Conservation (phyloP, 371 early-diverging fungal species). For the Dentiscutata heterogama region DNA sequence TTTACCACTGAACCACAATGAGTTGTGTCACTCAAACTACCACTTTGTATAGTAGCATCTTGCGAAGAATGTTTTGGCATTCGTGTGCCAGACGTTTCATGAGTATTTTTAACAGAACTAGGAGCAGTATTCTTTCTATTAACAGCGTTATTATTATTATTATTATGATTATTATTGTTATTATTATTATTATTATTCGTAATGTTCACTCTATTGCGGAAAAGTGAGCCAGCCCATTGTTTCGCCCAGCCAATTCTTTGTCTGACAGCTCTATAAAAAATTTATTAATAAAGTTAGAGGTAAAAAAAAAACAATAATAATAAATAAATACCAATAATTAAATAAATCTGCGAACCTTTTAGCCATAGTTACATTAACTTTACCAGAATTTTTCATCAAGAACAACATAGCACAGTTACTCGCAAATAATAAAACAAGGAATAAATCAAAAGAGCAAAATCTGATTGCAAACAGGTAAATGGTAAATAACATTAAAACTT, state of each 20-base stretch:
- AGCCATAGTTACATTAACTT: slow-evolving; percentile 63
- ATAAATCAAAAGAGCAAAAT: slow-evolving; percentile 61
- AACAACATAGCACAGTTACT: slow-evolving; percentile 60
- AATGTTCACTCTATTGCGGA: slow-evolving; percentile 36
- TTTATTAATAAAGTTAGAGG: not conserved
- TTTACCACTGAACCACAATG: slow-evolving; percentile 22
- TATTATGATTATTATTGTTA: slow-evolving; percentile 42
- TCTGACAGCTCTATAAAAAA: slow-evolving; percentile 53
- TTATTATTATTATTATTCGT: slow-evolving; percentile 41
- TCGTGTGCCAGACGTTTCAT: not conserved
- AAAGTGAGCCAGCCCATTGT: slow-evolving; percentile 63
- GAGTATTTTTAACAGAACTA: not conserved
- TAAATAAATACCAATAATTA: not conserved
- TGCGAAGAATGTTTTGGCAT: slow-evolving; percentile 3
- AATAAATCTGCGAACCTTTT: slow-evolving; percentile 46
- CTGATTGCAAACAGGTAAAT: slow-evolving; percentile 56
- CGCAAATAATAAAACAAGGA: slow-evolving; percentile 56
- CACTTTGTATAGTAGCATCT: slow-evolving; percentile 43
- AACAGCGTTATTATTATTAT: slow-evolving; percentile 21
- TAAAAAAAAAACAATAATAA: not conserved
- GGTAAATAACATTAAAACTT: slow-evolving; percentile 53
- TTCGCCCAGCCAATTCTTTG: slow-evolving; percentile 63
- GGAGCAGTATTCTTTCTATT: not conserved
- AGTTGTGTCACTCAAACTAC: slow-evolving; percentile 43
- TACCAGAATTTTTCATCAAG: slow-evolving; percentile 62